Conservation (phyloP, 2,329 filamentous ascomycete species). For the Fusarium pseudonygamai region DNA sequence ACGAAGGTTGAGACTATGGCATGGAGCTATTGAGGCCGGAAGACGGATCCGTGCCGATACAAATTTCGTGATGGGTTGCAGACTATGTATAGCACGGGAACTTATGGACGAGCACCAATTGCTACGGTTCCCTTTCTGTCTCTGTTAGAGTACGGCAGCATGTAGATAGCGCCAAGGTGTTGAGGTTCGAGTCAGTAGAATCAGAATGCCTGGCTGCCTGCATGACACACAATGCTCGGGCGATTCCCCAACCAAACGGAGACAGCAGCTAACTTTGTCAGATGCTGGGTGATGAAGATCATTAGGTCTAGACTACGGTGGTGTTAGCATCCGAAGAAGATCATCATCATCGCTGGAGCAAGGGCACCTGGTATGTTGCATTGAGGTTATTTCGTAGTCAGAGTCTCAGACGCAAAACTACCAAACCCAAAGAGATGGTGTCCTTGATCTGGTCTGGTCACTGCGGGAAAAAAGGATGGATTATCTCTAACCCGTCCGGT, state of each 20-base stretch:
- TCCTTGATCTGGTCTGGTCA: background rate
- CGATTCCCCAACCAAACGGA: constrained; percentile 23
- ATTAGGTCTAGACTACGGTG: constrained; percentile 28
- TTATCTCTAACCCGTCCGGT: constrained; percentile 3
- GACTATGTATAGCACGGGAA: constrained; percentile 14
- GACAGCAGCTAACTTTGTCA: background rate
- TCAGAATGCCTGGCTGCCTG: constrained; percentile 25
- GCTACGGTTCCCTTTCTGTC: background rate
- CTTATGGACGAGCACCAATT: constrained; percentile 9
- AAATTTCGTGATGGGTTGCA: constrained; percentile 12
- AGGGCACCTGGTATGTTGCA: constrained; percentile 6
- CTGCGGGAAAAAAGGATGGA: background rate
- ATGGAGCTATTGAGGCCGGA: constrained; percentile 1
- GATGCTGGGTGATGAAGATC: constrained; percentile 30
- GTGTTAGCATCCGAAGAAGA: constrained; percentile 12
- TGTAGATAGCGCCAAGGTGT: constrained; percentile 20
- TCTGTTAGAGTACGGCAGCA: background rate
- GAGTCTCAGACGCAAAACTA: background rate
- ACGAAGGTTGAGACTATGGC: background rate
- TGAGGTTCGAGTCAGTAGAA: constrained; percentile 25
- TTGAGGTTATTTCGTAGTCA: constrained; percentile 29
- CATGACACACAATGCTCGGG: constrained; percentile 26
- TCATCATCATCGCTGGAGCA: constrained; percentile 11
- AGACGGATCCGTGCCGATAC: constrained; percentile 5
- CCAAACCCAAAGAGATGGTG: constrained; percentile 23